Evolutionary conservation across 305 asterid genomes (phyloP).

Genomic region (Fraxinus platypoda): DNA sequence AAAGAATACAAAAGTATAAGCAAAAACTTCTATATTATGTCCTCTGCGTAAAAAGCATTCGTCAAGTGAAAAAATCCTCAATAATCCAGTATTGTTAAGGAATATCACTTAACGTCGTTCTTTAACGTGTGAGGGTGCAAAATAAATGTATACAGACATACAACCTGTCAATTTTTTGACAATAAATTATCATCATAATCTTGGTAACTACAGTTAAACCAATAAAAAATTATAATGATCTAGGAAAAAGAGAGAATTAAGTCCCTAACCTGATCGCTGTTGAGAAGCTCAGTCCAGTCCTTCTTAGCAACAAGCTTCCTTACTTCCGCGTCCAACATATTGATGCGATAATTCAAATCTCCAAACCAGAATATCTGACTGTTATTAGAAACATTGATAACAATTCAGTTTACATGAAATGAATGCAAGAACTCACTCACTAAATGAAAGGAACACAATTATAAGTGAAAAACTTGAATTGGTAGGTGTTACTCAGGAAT

Average conservation of each 20-base stretch:
- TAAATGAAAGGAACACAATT: not conserved
- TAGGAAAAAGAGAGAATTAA: not conserved
- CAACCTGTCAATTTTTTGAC: not conserved
- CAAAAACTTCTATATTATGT: not conserved
- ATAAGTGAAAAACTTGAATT: not conserved
- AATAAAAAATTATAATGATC: not conserved
- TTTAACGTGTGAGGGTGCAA: not conserved
- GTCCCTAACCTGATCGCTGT: conserved; percentile 56
- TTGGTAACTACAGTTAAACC: not conserved
- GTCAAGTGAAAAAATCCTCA: not conserved
- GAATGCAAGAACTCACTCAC: not conserved
- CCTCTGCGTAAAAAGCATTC: not conserved
- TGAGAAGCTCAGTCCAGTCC: conserved; percentile 70
- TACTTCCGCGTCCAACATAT: conserved; percentile 56
- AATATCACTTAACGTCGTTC: not conserved
- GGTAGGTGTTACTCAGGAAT: not conserved
- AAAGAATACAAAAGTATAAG: not conserved
- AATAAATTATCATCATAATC: not conserved
- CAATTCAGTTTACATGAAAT: not conserved
- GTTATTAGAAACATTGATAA: conserved; percentile 28
- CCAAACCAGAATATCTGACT: conserved; percentile 95
- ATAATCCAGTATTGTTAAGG: not conserved
- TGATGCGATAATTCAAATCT: conserved; percentile 77
- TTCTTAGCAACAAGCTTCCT: conserved; percentile 59
- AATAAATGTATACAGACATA: not conserved